Evolutionary conservation across 129 eudicot species (phyloP), one percentile per base, ranked within the genome.

Genomic region (Heracleum sosnowskyi): DNA sequence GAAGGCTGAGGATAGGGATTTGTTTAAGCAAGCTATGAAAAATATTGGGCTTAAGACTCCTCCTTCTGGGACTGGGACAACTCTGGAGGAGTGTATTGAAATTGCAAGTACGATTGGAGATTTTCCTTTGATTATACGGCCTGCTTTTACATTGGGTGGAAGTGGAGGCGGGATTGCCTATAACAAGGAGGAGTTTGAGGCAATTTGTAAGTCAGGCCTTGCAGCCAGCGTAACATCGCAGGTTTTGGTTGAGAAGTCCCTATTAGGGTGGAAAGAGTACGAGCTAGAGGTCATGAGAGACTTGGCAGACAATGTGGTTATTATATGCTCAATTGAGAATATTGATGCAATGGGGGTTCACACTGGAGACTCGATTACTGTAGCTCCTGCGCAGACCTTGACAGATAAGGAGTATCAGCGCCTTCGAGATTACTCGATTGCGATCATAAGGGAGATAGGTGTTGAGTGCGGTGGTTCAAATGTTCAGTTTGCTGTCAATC

Each of bases 381-480:
- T 86, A 39, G 90, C 92, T 74, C 92, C 90, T 69, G 86, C 92
- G 8, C 92, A 84, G 76, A 84, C 92, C 46, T 80, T 89, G 85
- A 84, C 90, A 0, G 92, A 86, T 77, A 86, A 82, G 79, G 90
- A 89, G 84, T 89, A 89, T 77, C 92, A 89, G 74, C 82, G 90
- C 36, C 83, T 86, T 31, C 84, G 90, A 80, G 92, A 89, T 86
- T 86, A 86, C 53, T 86, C 90, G 1, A 77, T 89, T 74, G 92
- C 92, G 28, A 86, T 89, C 57, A 89, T 89, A 34, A 89, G 90
- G 88, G 90, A 86, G 60, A 89, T 89, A 34, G 92, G 90, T 77
- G 92, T 89, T 71, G 92, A 86, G 63, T 89, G 92, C 41, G 92
- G 90, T 69, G 92, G 92, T 64, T 86, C 92, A 15, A 89, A 86